Conservation (phyloP, 2,329 filamentous ascomycete genomes). For the Oidium heveae region DNA sequence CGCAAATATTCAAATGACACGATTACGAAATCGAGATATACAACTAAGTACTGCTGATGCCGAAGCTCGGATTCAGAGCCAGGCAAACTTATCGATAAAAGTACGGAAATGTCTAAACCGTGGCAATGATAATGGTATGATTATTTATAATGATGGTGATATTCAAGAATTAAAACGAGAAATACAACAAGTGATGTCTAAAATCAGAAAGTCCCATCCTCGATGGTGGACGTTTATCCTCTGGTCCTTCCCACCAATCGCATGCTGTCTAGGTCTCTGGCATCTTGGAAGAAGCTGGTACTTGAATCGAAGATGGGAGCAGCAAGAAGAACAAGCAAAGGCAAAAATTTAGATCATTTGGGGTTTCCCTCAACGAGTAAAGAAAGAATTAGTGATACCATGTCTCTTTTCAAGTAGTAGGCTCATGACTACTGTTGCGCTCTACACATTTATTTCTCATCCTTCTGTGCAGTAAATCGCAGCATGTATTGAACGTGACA, state of each 20-base stretch:
- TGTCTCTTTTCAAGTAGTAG: no score
- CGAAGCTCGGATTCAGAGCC: constrained; percentile 60
- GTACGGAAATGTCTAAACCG: constrained; percentile 46
- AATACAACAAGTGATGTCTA: constrained; percentile 37
- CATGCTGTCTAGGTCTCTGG: constrained; percentile 40
- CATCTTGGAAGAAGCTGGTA: constrained; percentile 16
- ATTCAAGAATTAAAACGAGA: constrained; percentile 42
- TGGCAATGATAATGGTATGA: constrained; percentile 38
- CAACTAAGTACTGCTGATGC: constrained; percentile 72
- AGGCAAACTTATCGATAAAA: constrained; percentile 69
- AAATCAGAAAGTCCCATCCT: constrained; percentile 31
- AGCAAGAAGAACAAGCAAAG: no score
- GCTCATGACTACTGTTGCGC: no score
- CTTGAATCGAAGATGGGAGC: no score
- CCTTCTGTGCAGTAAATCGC: no score
- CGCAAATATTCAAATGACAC: constrained; percentile 55
- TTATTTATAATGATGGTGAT: constrained; percentile 75
- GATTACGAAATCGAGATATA: constrained; percentile 48
- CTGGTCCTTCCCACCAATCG: constrained; percentile 49
- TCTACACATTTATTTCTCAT: no score
- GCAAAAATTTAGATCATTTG: no score
- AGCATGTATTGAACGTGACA: no score
- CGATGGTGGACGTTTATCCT: constrained; percentile 45
- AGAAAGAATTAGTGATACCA: no score
- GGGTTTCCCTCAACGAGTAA: no score